Evolutionary conservation across 495 filamentous ascomycete species (phyloP).

Genomic region (Xylaria nigripes): DNA sequence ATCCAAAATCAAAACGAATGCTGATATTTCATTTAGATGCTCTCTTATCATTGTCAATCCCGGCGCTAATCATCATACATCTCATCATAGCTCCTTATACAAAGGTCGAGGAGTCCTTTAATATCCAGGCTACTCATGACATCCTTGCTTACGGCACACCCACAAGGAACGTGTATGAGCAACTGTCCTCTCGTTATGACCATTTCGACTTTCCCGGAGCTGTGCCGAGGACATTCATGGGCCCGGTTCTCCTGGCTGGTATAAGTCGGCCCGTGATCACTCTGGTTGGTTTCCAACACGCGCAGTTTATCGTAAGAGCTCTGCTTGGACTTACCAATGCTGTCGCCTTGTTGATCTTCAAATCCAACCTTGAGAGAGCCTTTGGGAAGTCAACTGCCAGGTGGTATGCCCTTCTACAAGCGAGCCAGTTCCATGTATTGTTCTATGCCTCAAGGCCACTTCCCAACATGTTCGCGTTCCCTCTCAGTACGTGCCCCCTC

Average conservation of each 20-base stretch:
- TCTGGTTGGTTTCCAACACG: slow-evolving; percentile 37
- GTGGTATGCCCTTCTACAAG: slow-evolving; percentile 79
- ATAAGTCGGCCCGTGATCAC: slow-evolving; percentile 55
- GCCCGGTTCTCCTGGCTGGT: slow-evolving; percentile 63
- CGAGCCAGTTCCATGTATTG: slow-evolving; percentile 83
- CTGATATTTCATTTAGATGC: slow-evolving; percentile 32
- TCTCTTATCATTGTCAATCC: slow-evolving; percentile 50
- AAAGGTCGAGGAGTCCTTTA: slow-evolving; percentile 99
- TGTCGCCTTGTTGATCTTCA: slow-evolving; percentile 54
- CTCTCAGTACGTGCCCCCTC: slow-evolving; percentile 59
- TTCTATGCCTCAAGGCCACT: slow-evolving; percentile 91
- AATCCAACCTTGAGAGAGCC: slow-evolving; percentile 50
- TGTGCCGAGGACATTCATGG: slow-evolving; percentile 84
- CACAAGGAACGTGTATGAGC: slow-evolving; percentile 39
- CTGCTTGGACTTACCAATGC: slow-evolving; percentile 77
- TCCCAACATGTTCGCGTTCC: slow-evolving; percentile 96
- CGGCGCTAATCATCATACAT: slow-evolving; percentile 63
- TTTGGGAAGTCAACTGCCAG: slow-evolving; percentile 63
- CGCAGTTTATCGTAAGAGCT: slow-evolving; percentile 55
- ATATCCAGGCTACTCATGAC: slow-evolving; percentile 90
- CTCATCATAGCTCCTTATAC: slow-evolving; percentile 79
- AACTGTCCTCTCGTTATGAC: slow-evolving; percentile 60
- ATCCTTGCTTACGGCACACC: slow-evolving; percentile 74
- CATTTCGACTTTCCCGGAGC: slow-evolving; percentile 87
- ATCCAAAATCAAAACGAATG: not conserved